Conservation (phyloP, 1,284 basidiomycete species). For the Moesziomyces globuligerus region DNA sequence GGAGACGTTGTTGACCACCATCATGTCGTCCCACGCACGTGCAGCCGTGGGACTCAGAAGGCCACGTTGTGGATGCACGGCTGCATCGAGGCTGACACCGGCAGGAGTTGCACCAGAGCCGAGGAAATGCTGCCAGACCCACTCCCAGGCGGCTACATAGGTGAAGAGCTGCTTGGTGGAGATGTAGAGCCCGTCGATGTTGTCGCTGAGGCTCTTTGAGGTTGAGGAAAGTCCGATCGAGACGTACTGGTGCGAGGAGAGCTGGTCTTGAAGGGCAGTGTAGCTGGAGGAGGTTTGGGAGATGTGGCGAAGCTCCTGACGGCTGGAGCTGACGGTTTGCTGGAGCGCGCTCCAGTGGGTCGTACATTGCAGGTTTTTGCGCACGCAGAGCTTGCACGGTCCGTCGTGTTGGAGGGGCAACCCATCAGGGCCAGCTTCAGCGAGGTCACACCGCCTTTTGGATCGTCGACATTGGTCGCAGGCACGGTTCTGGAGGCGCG, state of each 20-base stretch:
- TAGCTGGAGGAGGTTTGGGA: conserved; percentile 38
- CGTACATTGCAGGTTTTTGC: conserved; percentile 46
- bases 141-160: conserved; percentile 41
- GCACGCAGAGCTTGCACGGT: conserved; percentile 42
- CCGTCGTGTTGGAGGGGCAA: conserved; percentile 33
- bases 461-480: conserved; percentile 48
- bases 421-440: conserved; percentile 37
- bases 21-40: conserved; percentile 34
- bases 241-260: conserved; percentile 28
- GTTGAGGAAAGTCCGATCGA: conserved; percentile 29
- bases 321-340: conserved; percentile 43
- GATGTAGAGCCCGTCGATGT: conserved; percentile 40
- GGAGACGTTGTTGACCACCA: conserved; percentile 24
- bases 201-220: conserved; percentile 27
- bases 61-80: conserved; percentile 30
- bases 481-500: conserved; percentile 46
- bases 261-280: conserved; percentile 40
- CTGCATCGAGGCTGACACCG: conserved; percentile 31
- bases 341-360: conserved; percentile 42
- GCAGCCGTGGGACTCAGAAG: conserved; percentile 18
- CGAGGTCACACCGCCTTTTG: conserved; percentile 43
- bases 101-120: conserved; percentile 23
- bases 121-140: conserved; percentile 41
- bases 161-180: conserved; percentile 40
- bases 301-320: conserved; percentile 44